Base-by-base conservation (phyloP, 495 filamentous ascomycete species). In the Penicillium salamii region DNA sequence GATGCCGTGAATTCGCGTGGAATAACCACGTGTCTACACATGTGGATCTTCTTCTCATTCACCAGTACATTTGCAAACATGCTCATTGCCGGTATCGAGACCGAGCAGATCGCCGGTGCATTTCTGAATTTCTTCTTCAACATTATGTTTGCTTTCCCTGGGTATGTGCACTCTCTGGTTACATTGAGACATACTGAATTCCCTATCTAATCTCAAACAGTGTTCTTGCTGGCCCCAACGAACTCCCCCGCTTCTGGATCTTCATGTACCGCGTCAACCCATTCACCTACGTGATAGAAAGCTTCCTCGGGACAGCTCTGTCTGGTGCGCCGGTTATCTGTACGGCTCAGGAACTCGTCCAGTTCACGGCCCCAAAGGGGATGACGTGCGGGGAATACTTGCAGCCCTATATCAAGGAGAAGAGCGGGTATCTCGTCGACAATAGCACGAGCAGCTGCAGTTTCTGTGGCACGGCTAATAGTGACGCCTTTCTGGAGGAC, bases 281-380 rank as follows among this genome's bases (percentile, higher is more conserved):
- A 1, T 66, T 70, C 33, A 78, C 74, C 3, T 83, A 79, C 43
- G 58, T 78, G 3, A 61, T 78, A n/a, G 62, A 62, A 29, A 69
- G 68, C 39, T 58, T 78, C 32, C 58, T 72, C 26, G 60, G 15
- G 19, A 68, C 71, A 24, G 66, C 57, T 8, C 59, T 75, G 34
- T 61, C 65, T 14, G 50, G 53, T 14, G 35, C 59, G 1, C 34
- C 53, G 1, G 61, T 75, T 14, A 33, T 37, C 3, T 77, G 74
- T 66, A 56, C 58, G n/a, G 42, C 43, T 9, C 53, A 37, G 17
- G 75, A 77, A 48, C 50, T 72, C 9, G 65, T 69, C 15, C 35
- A 37, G 18, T 8, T 37, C 1, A 17, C 35, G 8, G 15, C 35
- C 3, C 7, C 35, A 9, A 1, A 45, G 54, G 5, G 61, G 5